These are phyloP conservation scores for Phascolomyces articulosus DNA, from an alignment of 371 early-diverging fungal genomes.

Conservation along the genomic window DNA sequence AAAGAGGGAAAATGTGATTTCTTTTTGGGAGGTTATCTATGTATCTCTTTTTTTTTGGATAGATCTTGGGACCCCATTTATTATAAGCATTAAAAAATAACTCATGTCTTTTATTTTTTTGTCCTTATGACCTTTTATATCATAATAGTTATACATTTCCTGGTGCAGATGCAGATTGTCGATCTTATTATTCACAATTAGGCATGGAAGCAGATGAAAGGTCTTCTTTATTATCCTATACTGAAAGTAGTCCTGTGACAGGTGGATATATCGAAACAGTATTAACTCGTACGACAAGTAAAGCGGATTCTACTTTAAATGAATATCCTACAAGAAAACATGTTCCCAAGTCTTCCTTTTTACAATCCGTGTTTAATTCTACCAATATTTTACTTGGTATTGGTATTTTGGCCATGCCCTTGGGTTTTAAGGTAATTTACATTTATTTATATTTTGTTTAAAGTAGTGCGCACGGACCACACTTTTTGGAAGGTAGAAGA, in stretches of 20 bases:
- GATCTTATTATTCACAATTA: conserved; percentile 9
- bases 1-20: too few relatives aligned
- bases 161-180: conserved; percentile 4
- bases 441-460: too few relatives aligned
- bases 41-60: not conserved
- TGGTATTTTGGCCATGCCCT: conserved; percentile 41
- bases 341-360: conserved; percentile 19
- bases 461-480: conserved; percentile 2
- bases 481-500: too few relatives aligned
- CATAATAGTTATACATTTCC: not conserved
- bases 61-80: too few relatives aligned
- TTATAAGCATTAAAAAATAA: too few relatives aligned
- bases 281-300: conserved; percentile 2
- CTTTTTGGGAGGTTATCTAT: too few relatives aligned
- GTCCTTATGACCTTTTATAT: too few relatives aligned
- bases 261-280: conserved; percentile 19
- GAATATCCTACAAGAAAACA: not conserved
- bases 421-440: conserved; percentile 52
- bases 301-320: conserved; percentile 11
- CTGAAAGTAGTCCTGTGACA: conserved; percentile 20
- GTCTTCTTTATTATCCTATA: conserved; percentile 9
- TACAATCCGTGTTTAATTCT: conserved; percentile 53
- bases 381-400: conserved; percentile 60
- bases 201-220: conserved; percentile 7
- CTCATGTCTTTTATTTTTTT: not conserved